Conservation (phyloP, 805 yeast genomes). For the Candida rishiriensis region DNA sequence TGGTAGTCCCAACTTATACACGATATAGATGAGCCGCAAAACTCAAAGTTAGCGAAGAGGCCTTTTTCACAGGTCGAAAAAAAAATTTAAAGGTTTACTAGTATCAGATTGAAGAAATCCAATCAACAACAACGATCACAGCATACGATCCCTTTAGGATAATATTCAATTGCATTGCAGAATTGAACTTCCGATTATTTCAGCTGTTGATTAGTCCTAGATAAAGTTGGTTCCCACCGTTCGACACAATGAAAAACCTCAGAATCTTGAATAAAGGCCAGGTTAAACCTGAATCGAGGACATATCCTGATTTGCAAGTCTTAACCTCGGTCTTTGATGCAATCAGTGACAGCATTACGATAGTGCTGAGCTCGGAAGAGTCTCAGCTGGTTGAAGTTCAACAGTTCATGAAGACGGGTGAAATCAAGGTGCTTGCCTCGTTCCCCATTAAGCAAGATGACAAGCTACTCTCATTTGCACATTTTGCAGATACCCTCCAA, state of each 20-base stretch:
- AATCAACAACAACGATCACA: no score
- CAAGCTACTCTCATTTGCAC: slow-evolving; percentile 50
- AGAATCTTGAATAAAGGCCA: slow-evolving; percentile 46
- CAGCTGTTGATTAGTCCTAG: no score
- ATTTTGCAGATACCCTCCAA: slow-evolving; percentile 66
- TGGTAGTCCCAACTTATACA: no score
- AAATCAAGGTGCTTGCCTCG: slow-evolving; percentile 52
- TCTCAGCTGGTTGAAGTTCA: slow-evolving; percentile 67
- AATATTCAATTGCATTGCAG: no score
- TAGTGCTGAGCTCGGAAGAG: slow-evolving; percentile 52
- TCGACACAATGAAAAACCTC: slow-evolving; percentile 28
- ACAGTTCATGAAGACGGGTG: slow-evolving; percentile 64
- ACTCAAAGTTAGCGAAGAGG: no score
- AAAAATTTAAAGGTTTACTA: no score
- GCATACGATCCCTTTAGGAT: no score
- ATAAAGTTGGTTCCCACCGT: no score
- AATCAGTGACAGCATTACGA: slow-evolving; percentile 66
- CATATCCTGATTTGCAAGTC: slow-evolving; percentile 62
- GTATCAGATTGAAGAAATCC: no score
- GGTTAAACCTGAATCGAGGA: slow-evolving; percentile 46
- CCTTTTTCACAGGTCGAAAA: no score
- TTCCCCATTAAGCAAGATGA: slow-evolving; percentile 46
- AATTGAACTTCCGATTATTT: no score
- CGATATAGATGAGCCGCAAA: no score
- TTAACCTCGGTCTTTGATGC: slow-evolving; percentile 62